These are phyloP conservation scores for Nicotiana paniculata DNA, from an alignment of 257 asterid species.

Conservation along the genomic window DNA sequence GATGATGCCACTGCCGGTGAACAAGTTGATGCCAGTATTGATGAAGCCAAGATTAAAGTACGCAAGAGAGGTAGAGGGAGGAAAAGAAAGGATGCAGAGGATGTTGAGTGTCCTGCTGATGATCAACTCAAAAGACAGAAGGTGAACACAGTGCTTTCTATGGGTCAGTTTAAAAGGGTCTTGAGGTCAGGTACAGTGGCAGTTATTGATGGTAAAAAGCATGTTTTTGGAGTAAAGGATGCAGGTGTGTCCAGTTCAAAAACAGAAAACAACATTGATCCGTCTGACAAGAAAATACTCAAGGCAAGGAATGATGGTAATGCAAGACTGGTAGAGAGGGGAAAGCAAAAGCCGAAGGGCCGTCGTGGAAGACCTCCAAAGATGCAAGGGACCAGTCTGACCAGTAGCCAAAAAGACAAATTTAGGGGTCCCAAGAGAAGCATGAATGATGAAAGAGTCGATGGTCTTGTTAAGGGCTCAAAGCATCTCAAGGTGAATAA, in stretches of 20 bases:
- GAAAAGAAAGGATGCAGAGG: conserved; percentile 21
- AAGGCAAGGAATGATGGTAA: conserved; percentile 1
- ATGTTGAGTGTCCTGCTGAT: not conserved
- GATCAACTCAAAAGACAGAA: conserved; percentile 6
- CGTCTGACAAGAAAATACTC: conserved; percentile 3
- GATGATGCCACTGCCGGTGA: not conserved
- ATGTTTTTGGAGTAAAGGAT: conserved; percentile 22
- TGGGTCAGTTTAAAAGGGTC: conserved; percentile 47
- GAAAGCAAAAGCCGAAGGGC: conserved; percentile 14
- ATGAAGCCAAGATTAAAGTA: not conserved
- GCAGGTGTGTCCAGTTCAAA: not conserved
- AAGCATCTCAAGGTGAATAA: not conserved
- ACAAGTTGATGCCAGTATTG: not conserved
- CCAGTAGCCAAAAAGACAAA: conserved; percentile 5
- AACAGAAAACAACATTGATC: conserved; percentile 10
- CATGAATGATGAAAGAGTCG: conserved; percentile 10
- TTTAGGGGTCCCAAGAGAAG: conserved; percentile 3
- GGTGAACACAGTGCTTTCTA: conserved; percentile 9
- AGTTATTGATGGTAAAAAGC: conserved; percentile 40
- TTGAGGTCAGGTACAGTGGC: conserved; percentile 66
- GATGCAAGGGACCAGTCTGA: conserved; percentile 4
- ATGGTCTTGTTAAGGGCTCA: conserved; percentile 12
- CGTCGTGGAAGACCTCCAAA: conserved; percentile 36
- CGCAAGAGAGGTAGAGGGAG: conserved; percentile 18
- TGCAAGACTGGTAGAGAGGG: conserved; percentile 6